These are phyloP conservation scores for Yamadazyma sp. DNA, from an alignment of 805 yeast genomes.

Conservation along the genomic window DNA sequence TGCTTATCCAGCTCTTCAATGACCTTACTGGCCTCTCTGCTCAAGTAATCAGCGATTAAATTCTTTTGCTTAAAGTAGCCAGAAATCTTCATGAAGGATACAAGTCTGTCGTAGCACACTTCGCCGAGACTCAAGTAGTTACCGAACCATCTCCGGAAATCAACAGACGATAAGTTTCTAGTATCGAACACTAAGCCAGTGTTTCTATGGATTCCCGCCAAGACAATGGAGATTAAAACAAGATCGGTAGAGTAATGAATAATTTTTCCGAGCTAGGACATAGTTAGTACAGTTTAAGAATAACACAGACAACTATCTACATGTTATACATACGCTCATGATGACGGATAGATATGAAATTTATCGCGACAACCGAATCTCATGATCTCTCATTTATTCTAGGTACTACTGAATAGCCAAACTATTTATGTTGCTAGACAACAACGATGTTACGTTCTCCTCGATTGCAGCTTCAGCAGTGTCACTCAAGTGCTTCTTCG, in stretches of 20 bases:
- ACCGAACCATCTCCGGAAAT: conserved; percentile 47
- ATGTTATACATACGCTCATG: conserved; percentile 5
- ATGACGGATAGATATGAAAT: not conserved
- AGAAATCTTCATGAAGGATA: conserved; percentile 45
- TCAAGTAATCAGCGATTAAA: conserved; percentile 35
- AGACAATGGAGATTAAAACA: conserved; percentile 71
- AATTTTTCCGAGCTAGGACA: conserved; percentile 60
- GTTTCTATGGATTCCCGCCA: conserved; percentile 83
- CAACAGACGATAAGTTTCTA: conserved; percentile 46
- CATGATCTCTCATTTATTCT: conserved; percentile 1
- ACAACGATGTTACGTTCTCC: conserved; percentile 81
- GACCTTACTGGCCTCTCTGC: conserved; percentile 29
- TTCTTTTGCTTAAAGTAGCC: conserved; percentile 51
- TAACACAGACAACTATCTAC: too few species aligned
- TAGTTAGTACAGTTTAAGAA: too few species aligned
- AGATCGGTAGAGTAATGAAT: conserved; percentile 77
- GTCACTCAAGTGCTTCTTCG: conserved; percentile 92
- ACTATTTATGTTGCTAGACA: conserved; percentile 87
- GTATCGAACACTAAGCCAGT: conserved; percentile 70
- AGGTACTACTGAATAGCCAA: conserved; percentile 70
- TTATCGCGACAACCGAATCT: too few species aligned
- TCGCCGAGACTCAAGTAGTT: conserved; percentile 64
- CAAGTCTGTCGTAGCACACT: conserved; percentile 49
- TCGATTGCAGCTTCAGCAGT: conserved; percentile 85
- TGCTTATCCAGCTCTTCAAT: conserved; percentile 12